phyloP scores from a whole-genome alignment of 768 basidiomycete species.

The Boletus rubescentipes region DNA sequence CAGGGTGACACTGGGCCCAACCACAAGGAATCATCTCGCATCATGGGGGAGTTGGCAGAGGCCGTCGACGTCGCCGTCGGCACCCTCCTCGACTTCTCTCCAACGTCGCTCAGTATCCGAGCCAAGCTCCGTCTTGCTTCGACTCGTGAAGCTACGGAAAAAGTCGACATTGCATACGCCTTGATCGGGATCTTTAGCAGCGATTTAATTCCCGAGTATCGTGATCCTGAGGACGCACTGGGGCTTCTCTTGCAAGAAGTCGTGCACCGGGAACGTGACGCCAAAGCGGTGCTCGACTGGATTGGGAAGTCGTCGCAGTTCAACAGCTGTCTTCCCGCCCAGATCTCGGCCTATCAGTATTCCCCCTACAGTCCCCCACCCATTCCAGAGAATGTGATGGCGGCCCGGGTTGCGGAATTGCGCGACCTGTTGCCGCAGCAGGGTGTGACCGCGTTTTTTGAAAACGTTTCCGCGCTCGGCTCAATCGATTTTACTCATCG shows the following conservation, averaged over 20 bases:
- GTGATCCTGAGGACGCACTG: not conserved
- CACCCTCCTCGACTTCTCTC: not conserved
- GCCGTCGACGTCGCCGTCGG: not conserved
- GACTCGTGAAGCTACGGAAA: not conserved
- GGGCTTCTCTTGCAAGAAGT: conserved; percentile 10
- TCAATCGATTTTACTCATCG: not conserved
- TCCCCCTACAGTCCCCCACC: not conserved
- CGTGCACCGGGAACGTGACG: conserved; percentile 2
- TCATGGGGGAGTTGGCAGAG: not conserved
- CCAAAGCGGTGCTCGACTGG: conserved; percentile 13
- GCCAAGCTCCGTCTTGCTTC: conserved; percentile 1
- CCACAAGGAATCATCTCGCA: not conserved
- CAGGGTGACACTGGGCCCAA: not conserved
- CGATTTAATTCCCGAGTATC: not conserved
- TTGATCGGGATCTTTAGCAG: conserved; percentile 3
- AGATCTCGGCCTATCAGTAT: not conserved
- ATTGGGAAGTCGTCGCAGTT: conserved; percentile 8
- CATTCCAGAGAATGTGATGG: not conserved
- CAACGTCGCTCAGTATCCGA: not conserved
- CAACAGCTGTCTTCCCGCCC: conserved; percentile 13
- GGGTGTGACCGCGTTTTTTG: not conserved
- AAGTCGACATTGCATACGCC: not conserved
- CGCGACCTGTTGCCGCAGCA: not conserved
- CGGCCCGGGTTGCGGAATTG: not conserved
- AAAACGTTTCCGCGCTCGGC: not conserved